Conservation (phyloP, 805 yeast genomes). For the Candida golubevii region DNA sequence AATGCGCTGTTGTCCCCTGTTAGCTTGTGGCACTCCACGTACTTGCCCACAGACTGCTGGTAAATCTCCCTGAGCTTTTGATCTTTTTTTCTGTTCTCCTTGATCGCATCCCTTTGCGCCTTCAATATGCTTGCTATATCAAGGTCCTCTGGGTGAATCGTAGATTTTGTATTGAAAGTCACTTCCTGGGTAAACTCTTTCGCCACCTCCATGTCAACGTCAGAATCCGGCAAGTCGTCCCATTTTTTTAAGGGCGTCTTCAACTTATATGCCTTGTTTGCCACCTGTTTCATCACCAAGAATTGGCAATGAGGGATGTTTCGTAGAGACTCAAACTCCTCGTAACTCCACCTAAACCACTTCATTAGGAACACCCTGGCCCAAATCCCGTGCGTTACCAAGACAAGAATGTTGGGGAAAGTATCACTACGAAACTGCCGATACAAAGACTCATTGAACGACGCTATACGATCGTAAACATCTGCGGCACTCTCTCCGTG, state of each 20-base stretch:
- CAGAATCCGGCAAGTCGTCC: slow-evolving; percentile 53
- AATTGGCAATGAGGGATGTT: slow-evolving; percentile 85
- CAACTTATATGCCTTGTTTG: slow-evolving; percentile 49
- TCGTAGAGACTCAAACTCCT: slow-evolving; percentile 75
- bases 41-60: slow-evolving; percentile 16
- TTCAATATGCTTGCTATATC: slow-evolving; percentile 34
- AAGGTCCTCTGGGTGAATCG: slow-evolving; percentile 33
- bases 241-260: slow-evolving; percentile 65
- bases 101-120: slow-evolving; percentile 37
- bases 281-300: slow-evolving; percentile 66
- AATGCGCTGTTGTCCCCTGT: slow-evolving; percentile 23
- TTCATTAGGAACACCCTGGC: slow-evolving; percentile 89
- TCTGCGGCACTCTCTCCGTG: slow-evolving; percentile 96
- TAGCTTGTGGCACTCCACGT: slow-evolving; percentile 14
- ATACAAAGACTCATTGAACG: slow-evolving; percentile 82
- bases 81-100: slow-evolving; percentile 40
- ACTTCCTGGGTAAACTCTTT: slow-evolving; percentile 37
- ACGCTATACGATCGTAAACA: slow-evolving; percentile 86
- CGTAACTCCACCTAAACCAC: slow-evolving; percentile 93
- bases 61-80: slow-evolving; percentile 38
- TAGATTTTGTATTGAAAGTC: slow-evolving; percentile 32
- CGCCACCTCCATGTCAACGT: slow-evolving; percentile 33
- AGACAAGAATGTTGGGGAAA: slow-evolving; percentile 76
- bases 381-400: slow-evolving; percentile 94
- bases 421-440: slow-evolving; percentile 68